Evolutionary conservation across 2,329 filamentous ascomycete genomes (phyloP).

Genomic region (Cordyceps militaris): DNA sequence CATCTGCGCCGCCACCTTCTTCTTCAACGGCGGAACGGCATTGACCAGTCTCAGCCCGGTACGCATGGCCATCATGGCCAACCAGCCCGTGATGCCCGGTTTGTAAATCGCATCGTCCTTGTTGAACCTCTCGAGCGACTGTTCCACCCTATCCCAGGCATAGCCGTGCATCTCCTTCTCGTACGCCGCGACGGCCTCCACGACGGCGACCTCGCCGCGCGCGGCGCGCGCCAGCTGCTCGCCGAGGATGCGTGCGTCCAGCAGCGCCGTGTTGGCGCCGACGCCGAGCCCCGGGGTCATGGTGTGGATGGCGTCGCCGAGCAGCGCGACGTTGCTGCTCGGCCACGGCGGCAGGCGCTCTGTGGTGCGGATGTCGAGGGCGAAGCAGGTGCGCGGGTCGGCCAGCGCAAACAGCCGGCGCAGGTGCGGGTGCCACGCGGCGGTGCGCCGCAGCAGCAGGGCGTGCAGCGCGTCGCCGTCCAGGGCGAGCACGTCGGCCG

Average conservation of each 20-base stretch:
- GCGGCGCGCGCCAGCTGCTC: conserved; percentile 3
- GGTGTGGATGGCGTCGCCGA: conserved; percentile 21
- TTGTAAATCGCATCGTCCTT: conserved; percentile 14
- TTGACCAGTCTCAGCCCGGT: conserved; percentile 12
- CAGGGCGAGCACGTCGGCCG: conserved; percentile 5
- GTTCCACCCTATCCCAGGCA: conserved; percentile 14
- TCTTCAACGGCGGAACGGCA: conserved; percentile 11
- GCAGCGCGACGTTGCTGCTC: conserved; percentile 15
- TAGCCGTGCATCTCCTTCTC: conserved; percentile 15
- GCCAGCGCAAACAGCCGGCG: conserved; percentile 6
- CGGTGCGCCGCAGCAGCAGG: not conserved
- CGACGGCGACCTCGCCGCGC: not conserved
- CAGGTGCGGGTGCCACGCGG: conserved; percentile 13
- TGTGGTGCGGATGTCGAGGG: conserved; percentile 13
- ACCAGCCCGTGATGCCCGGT: conserved; percentile 3
- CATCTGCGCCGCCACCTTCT: conserved; percentile 2
- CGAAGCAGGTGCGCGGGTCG: conserved; percentile 14
- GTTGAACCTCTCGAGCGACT: conserved; percentile 15
- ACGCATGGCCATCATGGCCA: conserved; percentile 14
- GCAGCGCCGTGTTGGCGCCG: conserved; percentile 17
- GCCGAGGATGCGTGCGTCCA: conserved; percentile 16
- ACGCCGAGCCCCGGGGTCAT: conserved; percentile 19
- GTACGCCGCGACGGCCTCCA: conserved; percentile 8
- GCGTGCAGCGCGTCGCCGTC: conserved; percentile 10
- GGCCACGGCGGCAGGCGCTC: conserved; percentile 13